Conservation (phyloP, 305 asterid genomes). For the Fraxinus velutina region DNA sequence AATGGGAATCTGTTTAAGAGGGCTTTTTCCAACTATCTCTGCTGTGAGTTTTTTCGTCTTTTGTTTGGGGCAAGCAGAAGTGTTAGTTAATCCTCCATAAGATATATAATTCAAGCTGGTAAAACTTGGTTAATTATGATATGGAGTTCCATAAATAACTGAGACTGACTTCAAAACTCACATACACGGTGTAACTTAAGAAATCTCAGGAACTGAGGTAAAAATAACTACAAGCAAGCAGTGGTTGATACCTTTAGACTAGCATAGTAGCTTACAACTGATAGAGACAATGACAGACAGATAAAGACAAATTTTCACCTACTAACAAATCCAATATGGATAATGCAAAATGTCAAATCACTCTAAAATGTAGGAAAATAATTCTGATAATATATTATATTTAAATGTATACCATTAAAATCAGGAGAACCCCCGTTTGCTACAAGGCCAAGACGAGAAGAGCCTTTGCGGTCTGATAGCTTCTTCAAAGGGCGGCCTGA, state of each 20-base stretch:
- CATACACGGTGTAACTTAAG: not conserved
- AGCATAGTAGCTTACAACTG: not conserved
- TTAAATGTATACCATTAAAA: constrained; percentile 58
- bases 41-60: not conserved
- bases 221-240: not conserved
- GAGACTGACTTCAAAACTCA: not conserved
- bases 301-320: constrained; percentile 6
- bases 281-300: not conserved
- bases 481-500: constrained; percentile 90
- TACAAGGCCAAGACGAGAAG: constrained; percentile 74
- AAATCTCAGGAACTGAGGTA: not conserved
- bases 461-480: constrained; percentile 78
- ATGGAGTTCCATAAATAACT: not conserved
- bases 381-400: constrained; percentile 14
- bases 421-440: constrained; percentile 79
- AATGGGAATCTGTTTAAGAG: not conserved
- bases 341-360: not conserved
- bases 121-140: not conserved
- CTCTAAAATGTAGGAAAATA: constrained; percentile 4
- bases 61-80: not conserved
- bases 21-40: not conserved
- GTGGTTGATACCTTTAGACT: not conserved
- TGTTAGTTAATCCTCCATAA: not conserved
- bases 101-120: not conserved
- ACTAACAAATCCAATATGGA: constrained; percentile 14